These are phyloP conservation scores for Bocquillonia castaneifolia DNA, from an alignment of 441 rosid genomes.

Conservation along the genomic window DNA sequence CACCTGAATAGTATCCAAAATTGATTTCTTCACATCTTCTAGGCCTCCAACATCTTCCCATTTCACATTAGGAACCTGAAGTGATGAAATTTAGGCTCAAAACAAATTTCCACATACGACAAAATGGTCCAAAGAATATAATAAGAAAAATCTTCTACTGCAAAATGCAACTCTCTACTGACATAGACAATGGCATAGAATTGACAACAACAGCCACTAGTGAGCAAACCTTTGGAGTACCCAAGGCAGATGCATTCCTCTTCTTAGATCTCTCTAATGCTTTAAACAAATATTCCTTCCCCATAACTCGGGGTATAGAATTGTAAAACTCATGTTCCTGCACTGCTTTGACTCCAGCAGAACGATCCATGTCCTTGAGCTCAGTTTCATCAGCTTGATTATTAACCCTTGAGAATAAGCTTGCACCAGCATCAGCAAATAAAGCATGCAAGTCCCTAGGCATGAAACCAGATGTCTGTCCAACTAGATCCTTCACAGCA, in stretches of 20 bases:
- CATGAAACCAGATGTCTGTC: slow-evolving; percentile 91
- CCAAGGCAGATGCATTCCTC: slow-evolving; percentile 87
- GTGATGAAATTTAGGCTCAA: slow-evolving; percentile 17
- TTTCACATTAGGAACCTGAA: slow-evolving; percentile 86
- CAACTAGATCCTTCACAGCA: slow-evolving; percentile 62
- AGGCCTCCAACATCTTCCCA: slow-evolving; percentile 99
- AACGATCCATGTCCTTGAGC: slow-evolving; percentile 29
- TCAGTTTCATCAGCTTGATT: slow-evolving; percentile 33
- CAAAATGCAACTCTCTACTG: slow-evolving; percentile 4
- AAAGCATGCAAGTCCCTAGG: slow-evolving; percentile 84
- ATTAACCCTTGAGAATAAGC: slow-evolving; percentile 43
- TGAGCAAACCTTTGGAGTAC: slow-evolving; percentile 82
- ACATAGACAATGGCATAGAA: neutral
- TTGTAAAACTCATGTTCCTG: slow-evolving; percentile 29
- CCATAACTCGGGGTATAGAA: slow-evolving; percentile 29
- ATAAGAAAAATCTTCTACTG: neutral
- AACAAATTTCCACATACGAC: neutral
- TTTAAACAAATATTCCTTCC: slow-evolving; percentile 53
- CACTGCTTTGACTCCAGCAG: slow-evolving; percentile 31
- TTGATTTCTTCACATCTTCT: slow-evolving; percentile 89
- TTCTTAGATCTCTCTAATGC: slow-evolving; percentile 88
- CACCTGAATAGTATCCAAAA: slow-evolving; percentile 94
- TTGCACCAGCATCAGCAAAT: slow-evolving; percentile 85
- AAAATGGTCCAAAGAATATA: slow-evolving; percentile 5
- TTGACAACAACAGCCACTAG: slow-evolving; percentile 2